Conservation (phyloP, 1,139 yeast species). For the Candida buenavistaensis region DNA sequence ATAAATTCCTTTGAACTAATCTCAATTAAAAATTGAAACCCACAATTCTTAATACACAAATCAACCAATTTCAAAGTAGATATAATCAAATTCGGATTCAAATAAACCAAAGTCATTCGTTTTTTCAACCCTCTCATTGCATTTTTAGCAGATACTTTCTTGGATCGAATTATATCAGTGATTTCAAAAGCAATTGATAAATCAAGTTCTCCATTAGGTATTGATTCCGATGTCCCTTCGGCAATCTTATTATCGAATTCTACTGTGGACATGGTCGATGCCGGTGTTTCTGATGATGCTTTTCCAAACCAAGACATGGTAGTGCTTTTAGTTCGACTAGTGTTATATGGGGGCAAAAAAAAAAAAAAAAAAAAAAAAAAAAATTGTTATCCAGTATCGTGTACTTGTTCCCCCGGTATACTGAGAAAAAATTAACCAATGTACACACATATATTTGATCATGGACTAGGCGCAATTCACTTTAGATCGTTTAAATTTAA, state of each 20-base stretch:
- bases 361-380: too few relatives aligned
- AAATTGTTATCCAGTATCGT: too few relatives aligned
- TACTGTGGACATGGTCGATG: slow-evolving; percentile 38
- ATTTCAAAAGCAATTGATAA: slow-evolving; percentile 78
- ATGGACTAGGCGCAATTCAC: not conserved
- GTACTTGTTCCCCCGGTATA: too few relatives aligned
- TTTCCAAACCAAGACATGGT: slow-evolving; percentile 64
- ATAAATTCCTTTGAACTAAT: slow-evolving; percentile 84
- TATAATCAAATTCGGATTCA: slow-evolving; percentile 74
- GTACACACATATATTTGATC: slow-evolving; percentile 1
- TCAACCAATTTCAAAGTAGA: slow-evolving; percentile 78
- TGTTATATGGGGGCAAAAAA: too few relatives aligned
- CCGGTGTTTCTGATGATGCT: slow-evolving; percentile 7
- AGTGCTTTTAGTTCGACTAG: too few relatives aligned
- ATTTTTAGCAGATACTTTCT: slow-evolving; percentile 77
- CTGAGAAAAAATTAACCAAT: too few relatives aligned
- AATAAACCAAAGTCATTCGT: slow-evolving; percentile 59
- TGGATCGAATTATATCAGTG: slow-evolving; percentile 84
- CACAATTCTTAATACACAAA: slow-evolving; percentile 91
- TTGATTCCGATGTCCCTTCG: slow-evolving; percentile 82
- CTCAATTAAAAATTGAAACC: slow-evolving; percentile 78
- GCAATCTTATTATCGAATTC: slow-evolving; percentile 65
- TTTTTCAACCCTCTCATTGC: slow-evolving; percentile 83
- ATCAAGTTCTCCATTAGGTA: slow-evolving; percentile 92
- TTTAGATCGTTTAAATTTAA: too few relatives aligned